These are phyloP conservation scores for Alternaria sp. DNA, from an alignment of 2,329 filamentous ascomycete genomes.

Conservation along the genomic window DNA sequence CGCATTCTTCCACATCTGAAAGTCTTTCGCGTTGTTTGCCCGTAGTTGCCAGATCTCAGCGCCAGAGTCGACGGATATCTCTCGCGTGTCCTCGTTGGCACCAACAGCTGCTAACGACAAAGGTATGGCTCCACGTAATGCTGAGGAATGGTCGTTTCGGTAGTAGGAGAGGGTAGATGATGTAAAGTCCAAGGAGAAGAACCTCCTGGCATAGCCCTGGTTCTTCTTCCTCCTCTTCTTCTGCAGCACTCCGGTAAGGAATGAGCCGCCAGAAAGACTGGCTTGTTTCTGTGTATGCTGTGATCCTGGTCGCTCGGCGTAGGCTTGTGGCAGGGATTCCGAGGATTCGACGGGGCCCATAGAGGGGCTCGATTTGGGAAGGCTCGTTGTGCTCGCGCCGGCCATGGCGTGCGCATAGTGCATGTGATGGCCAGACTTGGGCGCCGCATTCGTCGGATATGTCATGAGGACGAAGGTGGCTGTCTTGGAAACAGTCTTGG, in stretches of 20 bases:
- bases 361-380: slow-evolving; percentile 53
- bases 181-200: slow-evolving; percentile 95
- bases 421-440: slow-evolving; percentile 76
- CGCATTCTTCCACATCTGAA: slow-evolving; percentile 85
- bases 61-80: slow-evolving; percentile 96
- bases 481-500: slow-evolving; percentile 88
- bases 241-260: slow-evolving; percentile 84
- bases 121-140: slow-evolving; percentile 89
- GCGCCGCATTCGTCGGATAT: slow-evolving; percentile 83
- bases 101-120: slow-evolving; percentile 90
- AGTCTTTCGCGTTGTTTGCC: slow-evolving; percentile 83
- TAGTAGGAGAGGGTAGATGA: slow-evolving; percentile 97
- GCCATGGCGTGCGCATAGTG: slow-evolving; percentile 65
- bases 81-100: slow-evolving; percentile 84
- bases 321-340: slow-evolving; percentile 57
- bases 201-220: slow-evolving; percentile 90
- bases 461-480: slow-evolving; percentile 94
- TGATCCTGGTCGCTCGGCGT: slow-evolving; percentile 54
- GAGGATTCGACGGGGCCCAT: slow-evolving; percentile 58
- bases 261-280: slow-evolving; percentile 55
- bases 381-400: slow-evolving; percentile 54
- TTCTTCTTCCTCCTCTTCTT: slow-evolving; percentile 94
- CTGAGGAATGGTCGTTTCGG: slow-evolving; percentile 91
- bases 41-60: slow-evolving; percentile 96
- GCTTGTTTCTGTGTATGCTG: slow-evolving; percentile 37